A percentile compares a stretch with the other conserved stretches of the same genome.
Conservation (phyloP, 148 eudicot species). For the Arctostaphylos glauca region DNA sequence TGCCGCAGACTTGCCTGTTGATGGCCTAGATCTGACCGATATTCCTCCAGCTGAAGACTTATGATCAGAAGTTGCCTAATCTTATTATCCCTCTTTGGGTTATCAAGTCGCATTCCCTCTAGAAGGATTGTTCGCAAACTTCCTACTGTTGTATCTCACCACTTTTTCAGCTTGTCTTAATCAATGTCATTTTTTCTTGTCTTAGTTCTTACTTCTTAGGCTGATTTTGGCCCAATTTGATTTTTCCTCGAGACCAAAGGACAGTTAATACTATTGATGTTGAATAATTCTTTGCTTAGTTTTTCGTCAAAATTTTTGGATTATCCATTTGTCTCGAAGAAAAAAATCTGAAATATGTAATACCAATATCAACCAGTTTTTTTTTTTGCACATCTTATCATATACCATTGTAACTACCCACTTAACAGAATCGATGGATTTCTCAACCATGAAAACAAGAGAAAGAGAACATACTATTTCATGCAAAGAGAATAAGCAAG, state of each 20-base stretch:
- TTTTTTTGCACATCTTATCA: background rate
- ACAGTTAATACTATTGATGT: too few species aligned
- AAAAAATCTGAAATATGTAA: too few species aligned
- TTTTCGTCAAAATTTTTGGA: too few species aligned
- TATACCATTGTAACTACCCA: background rate
- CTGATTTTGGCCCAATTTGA: too few species aligned
- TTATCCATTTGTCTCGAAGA: too few species aligned
- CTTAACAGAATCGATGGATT: background rate
- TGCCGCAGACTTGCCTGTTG: constrained; percentile 57
- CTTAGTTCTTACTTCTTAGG: too few species aligned
- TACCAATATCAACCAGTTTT: background rate
- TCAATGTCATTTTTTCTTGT: background rate
- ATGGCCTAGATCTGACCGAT: constrained; percentile 71
- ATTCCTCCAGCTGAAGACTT: constrained; percentile 59
- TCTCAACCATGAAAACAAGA: background rate
- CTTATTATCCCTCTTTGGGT: background rate
- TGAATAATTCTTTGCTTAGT: too few species aligned
- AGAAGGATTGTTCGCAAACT: background rate
- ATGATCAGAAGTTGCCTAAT: constrained; percentile 10
- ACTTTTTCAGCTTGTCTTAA: background rate
- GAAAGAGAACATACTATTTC: background rate
- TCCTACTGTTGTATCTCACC: background rate
- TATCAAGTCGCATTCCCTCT: background rate
- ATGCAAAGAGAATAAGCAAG: background rate
- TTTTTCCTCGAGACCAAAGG: too few species aligned